Percentiles rank a stretch among this genome's conserved stretches.
Conservation (phyloP, 192 early-diverging fungal genomes). For the Obelidium mucronatum region DNA sequence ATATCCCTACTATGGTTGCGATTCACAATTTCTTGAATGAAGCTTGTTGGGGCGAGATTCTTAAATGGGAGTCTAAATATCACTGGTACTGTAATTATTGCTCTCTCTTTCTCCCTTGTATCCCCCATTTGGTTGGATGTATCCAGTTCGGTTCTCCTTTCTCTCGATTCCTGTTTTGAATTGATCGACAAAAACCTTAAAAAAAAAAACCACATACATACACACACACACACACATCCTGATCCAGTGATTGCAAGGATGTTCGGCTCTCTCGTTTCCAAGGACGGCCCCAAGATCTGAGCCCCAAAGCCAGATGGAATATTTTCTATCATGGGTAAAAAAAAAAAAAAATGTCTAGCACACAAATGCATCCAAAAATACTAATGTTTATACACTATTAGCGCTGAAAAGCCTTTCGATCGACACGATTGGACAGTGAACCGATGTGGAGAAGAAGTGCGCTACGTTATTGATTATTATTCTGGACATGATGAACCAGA, state of each 20-base stretch:
- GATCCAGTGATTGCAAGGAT: slow-evolving; percentile 68
- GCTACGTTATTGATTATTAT: slow-evolving; percentile 94
- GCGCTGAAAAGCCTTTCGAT: slow-evolving; percentile 87
- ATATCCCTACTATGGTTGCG: slow-evolving; percentile 89
- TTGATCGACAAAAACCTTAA: no score
- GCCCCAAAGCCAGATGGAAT: slow-evolving; percentile 71
- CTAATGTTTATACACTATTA: slow-evolving; percentile 29
- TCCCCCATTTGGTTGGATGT: no score
- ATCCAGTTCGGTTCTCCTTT: no score
- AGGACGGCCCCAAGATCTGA: slow-evolving; percentile 74
- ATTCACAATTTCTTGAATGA: slow-evolving; percentile 97
- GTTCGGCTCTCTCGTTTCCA: slow-evolving; percentile 78
- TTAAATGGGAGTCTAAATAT: slow-evolving; percentile 76
- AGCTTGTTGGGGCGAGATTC: slow-evolving; percentile 84
- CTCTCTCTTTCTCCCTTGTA: no score
- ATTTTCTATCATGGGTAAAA: slow-evolving; percentile 70
- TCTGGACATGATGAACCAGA: slow-evolving; percentile 70
- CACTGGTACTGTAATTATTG: slow-evolving; percentile 31
- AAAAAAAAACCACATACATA: no score
- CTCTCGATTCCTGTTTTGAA: no score
- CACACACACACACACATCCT: no score
- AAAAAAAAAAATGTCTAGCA: background rate
- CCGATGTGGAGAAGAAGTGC: slow-evolving; percentile 84
- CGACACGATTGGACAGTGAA: slow-evolving; percentile 95
- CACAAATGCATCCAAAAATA: no score